Evolutionary conservation across 2,329 filamentous ascomycete genomes (phyloP).

Genomic region (Setomelanomma holmii): DNA sequence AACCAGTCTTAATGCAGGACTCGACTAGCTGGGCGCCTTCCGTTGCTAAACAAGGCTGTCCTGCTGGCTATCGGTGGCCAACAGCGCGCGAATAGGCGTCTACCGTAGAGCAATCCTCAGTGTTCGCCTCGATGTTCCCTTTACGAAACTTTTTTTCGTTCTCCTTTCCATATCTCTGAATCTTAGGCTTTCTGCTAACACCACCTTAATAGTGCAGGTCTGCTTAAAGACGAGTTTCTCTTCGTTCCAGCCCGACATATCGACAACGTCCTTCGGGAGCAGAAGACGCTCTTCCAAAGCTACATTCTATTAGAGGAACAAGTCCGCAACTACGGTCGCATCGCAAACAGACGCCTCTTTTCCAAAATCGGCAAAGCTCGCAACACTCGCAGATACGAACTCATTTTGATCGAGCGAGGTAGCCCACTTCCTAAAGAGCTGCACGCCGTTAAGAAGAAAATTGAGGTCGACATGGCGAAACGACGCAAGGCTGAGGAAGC

Average conservation of each 20-base stretch:
- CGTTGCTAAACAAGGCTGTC: no score
- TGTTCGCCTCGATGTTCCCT: no score
- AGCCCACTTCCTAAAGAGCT: constrained; percentile 41
- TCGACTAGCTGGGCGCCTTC: no score
- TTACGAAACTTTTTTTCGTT: no score
- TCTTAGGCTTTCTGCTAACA: no score
- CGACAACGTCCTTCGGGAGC: constrained; percentile 31
- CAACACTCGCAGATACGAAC: constrained; percentile 24
- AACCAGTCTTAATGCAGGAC: no score
- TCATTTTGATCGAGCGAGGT: constrained; percentile 25
- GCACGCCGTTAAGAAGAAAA: constrained; percentile 37
- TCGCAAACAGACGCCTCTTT: constrained; percentile 21
- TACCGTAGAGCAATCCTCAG: no score
- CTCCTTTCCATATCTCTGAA: no score
- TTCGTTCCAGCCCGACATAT: constrained; percentile 48
- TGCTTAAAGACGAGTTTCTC: constrained; percentile 54
- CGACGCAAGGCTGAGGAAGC: constrained; percentile 33
- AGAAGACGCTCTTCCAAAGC: constrained; percentile 49
- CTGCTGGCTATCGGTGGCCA: no score
- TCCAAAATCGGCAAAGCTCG: constrained; percentile 30
- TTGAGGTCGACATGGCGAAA: constrained; percentile 18
- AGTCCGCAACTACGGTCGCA: constrained; percentile 26
- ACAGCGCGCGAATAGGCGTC: no score
- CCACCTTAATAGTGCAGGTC: constrained; percentile 24
- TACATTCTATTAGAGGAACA: constrained; percentile 45